Conservation (phyloP, 768 basidiomycete species). For the Mycena alexandri region DNA sequence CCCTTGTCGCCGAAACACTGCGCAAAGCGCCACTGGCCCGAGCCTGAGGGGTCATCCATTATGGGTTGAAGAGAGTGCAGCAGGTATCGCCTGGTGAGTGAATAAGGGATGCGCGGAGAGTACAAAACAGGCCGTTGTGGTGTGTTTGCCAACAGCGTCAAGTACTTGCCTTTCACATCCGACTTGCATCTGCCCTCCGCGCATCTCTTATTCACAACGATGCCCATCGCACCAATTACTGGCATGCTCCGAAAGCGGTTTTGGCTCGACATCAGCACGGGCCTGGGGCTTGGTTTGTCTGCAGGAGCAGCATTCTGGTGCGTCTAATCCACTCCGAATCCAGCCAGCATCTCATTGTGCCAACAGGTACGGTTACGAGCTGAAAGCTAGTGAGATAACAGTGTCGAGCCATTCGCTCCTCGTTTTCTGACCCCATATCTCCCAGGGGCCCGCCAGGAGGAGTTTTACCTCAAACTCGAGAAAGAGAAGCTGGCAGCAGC, state of each 20-base stretch:
- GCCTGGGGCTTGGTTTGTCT: conserved; percentile 81
- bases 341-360: conserved; percentile 43
- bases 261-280: conserved; percentile 85
- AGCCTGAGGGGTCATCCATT: conserved; percentile 90
- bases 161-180: too few species aligned
- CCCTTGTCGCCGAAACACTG: conserved; percentile 99
- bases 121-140: conserved; percentile 16
- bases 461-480: conserved; percentile 89
- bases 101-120: conserved; percentile 34
- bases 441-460: conserved; percentile 85
- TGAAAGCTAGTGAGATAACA: conserved; percentile 74
- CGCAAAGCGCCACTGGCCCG: conserved; percentile 97
- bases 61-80: neutral
- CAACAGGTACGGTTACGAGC: conserved; percentile 84
- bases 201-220: conserved; percentile 48
- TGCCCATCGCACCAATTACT: conserved; percentile 92
- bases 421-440: conserved; percentile 20
- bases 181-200: too few species aligned
- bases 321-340: conserved; percentile 48
- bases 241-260: conserved; percentile 94
- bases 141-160: too few species aligned
- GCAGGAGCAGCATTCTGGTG: conserved; percentile 89
- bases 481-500: conserved; percentile 60
- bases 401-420: neutral
- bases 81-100: conserved; percentile 7